Base-by-base conservation (phyloP, 2,329 filamentous ascomycete species). In the Fusarium equiseti region DNA sequence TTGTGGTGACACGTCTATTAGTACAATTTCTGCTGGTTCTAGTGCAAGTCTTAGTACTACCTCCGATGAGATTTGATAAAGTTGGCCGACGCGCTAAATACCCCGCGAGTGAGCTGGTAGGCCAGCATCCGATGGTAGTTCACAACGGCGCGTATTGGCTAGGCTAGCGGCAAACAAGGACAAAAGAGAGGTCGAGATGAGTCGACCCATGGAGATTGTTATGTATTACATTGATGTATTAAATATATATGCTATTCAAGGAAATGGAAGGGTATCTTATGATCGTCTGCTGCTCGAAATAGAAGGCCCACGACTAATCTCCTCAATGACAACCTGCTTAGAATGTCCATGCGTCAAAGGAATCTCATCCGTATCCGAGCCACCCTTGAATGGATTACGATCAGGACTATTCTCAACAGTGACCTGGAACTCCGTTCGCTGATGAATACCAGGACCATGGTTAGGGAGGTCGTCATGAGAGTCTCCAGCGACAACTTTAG, bases 341-440 rank as follows among this genome's bases (percentile, higher is more conserved):
- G 73, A 70, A 42, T 75, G 73, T 2, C 73, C 73, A 54, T 75
- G 52, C 4, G 73, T 75, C 43, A 75, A 46, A 4, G 73, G 73
- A 1, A 71, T 12, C 59, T 75, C 73, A 26, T 75, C 52, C 7
- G 26, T 43, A 2, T 54, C 67, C 2, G 12, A 29, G 1, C 49
- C 35, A 2, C 48, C 35, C 6, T 44, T 72, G 4, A 63, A 46
- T 3, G 61, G 61, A 8, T 69, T 53, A 4, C 18, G 54, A 20
- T 68, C 51, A 0, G 46, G 32, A 6, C 70, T 55, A 2, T 56
- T 43, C 49, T 76, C 74, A 0, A 76, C 67, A 10, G 49, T 73
- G 7, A 76, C 53, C 40, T 76, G 66, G 9, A 76, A 68, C 3
- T 76, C 72, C 9, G 62, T 76, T 13, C 71, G 60, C 24, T 63